These are phyloP conservation scores for Paraurostyla sp. DNA, from an alignment of 73 alveolate genomes.

Conservation along the genomic window DNA sequence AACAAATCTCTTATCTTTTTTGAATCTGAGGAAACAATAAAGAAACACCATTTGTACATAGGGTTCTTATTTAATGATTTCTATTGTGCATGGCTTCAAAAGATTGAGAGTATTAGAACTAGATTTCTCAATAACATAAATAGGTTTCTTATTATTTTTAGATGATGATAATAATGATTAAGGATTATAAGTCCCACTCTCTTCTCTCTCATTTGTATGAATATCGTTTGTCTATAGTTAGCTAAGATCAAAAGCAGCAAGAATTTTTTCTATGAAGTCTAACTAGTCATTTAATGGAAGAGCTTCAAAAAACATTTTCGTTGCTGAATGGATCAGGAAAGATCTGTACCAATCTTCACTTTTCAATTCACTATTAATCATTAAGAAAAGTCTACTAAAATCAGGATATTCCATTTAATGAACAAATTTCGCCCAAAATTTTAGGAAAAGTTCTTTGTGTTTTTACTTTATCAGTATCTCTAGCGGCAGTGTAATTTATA, in stretches of 20 bases:
- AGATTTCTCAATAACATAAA: not conserved
- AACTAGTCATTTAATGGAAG: not conserved
- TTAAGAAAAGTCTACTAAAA: not conserved
- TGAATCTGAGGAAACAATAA: not conserved
- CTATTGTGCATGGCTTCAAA: not conserved
- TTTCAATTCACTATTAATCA: not conserved
- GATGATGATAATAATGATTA: not conserved
- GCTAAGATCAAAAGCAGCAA: not conserved
- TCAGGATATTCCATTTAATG: not conserved
- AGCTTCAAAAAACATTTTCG: not conserved
- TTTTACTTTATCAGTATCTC: not conserved
- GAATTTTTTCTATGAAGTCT: not conserved
- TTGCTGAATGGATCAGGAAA: not conserved
- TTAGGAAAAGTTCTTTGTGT: not conserved
- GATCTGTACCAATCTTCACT: slow-evolving; percentile 20
- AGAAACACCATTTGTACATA: not conserved
- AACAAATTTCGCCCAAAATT: not conserved
- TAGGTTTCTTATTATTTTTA: not conserved
- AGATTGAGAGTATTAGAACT: not conserved
- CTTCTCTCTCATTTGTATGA: not conserved
- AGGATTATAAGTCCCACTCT: not conserved
- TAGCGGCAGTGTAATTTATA: not conserved
- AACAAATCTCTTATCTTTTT: slow-evolving; percentile 1
- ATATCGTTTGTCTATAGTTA: not conserved
- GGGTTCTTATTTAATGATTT: not conserved